Base-by-base conservation (phyloP, 495 filamentous ascomycete species). In the Podospora sp. region DNA sequence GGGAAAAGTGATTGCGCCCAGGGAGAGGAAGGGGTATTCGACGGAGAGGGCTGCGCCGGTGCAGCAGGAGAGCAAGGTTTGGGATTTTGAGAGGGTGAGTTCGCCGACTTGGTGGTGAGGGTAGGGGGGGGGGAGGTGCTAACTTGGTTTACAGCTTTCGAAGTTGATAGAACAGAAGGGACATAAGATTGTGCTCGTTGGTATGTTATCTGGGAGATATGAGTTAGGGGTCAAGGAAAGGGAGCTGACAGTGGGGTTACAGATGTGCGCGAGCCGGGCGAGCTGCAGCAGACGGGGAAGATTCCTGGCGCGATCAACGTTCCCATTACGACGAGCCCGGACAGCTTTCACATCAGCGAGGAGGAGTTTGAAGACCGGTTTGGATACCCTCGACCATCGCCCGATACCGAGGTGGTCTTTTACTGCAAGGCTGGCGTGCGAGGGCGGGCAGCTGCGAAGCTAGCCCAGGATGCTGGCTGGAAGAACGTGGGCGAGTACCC, bases 391-490 rank as follows among this genome's bases (percentile, higher is more conserved):
- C 89, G 89, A 60, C 91, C 91, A 0, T 60, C 53, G 4, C 75
- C 75, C 65, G 81, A 81, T 59, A 72, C 73, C 51, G 84, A 89
- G 70, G 79, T 97, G 12, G 87, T 97, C 1, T 95, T 97, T 72
- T 99, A 97, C 76, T 99, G 95, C 77, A 94, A 91, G 80, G 88
- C 92, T 0, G 95, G 95, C 2, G 92, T 97, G 65, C 84, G 95
- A 77, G 91, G 90, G 71, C 76, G 82, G 22, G 86, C 91, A 4
- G 94, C 94, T n/a, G 93, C 94, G 25, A 84, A 87, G 73, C 75
- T 97, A 79, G 94, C 94, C 59, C 80, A 80, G 59, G 84, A 90
- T 77, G 88, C 87, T 14, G 94, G 95, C 25, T 97, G 90, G 84
- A 78, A 81, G 36, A 84, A 81, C 36, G 83, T 94, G 0, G 89